Evolutionary conservation across 768 basidiomycete species (phyloP), one percentile per base, ranked within the genome.

Genomic region (Rhodocollybia butyracea): DNA sequence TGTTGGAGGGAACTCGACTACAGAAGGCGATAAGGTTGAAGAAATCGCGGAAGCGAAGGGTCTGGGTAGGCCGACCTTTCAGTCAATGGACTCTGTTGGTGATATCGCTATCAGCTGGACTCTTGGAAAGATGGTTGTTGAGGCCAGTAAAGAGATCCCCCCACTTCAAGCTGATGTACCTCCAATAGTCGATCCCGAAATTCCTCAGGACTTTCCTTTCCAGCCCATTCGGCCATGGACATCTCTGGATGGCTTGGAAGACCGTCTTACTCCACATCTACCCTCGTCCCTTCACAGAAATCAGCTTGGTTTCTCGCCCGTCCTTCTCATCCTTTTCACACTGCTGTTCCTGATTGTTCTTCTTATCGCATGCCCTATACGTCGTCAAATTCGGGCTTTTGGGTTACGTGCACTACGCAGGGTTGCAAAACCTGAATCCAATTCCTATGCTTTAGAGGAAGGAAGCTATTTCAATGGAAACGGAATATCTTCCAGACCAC

Each of bases 81-180:
- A 98, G 70, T 91, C 88, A 38, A 75, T 95, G 71, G 93, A 98
- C 67, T 82, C 85, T n/a, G 89, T 99, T 29, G 88, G 85, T 32
- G 91, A 90, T 64, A 92, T 96, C 36, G 93, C 94, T 41, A 93
- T 99, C 64, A 93, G 85, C 63, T 99, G 97, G 97, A 98, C 97
- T 3, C 78, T 98, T 31, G 97, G 97, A 26, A 98, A 98, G 70
- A 98, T 98, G 95, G 96, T 98, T 0, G 80, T 98, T 26, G 96
- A 98, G 71, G 97, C 97, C 26, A 94, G 91, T 73, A 91, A 89
- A 59, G 90, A 91, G 66, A 82, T 94, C 6, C 81, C 82, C 3
- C 70, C 77, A 40, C 60, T 68, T 17, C 67, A 70, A 12, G 76
- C 76, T 52, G 63, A 72, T 3, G 70, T 73, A 26, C 77, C 72